Evolutionary conservation across 73 alveolate species (phyloP).

Genomic region (Paramecium pentaurelia): DNA sequence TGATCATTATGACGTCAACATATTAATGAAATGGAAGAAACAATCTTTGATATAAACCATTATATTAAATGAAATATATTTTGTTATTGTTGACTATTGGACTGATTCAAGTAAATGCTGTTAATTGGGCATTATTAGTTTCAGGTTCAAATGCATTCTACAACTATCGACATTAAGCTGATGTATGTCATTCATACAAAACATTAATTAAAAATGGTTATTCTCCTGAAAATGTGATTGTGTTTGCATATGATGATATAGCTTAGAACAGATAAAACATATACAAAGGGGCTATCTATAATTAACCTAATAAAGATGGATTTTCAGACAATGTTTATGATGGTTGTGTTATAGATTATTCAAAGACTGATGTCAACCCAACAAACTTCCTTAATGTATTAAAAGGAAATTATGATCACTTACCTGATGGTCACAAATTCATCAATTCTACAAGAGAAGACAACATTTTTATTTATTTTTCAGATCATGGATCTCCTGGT

Average conservation of each 20-base stretch:
- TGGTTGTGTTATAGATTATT: constrained; percentile 93
- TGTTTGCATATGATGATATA: constrained; percentile 94
- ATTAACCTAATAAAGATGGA: constrained; percentile 74
- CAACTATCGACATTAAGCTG: constrained; percentile 98
- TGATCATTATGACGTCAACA: background rate
- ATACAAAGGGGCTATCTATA: constrained; percentile 95
- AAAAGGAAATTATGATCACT: background rate
- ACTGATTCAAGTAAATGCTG: constrained; percentile 49
- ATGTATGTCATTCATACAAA: constrained; percentile 97
- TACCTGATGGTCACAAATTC: constrained; percentile 66
- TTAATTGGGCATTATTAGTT: constrained; percentile 94
- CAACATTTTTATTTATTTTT: constrained; percentile 84
- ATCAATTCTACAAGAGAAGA: constrained; percentile 79
- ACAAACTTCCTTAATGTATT: constrained; percentile 79
- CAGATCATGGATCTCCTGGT: constrained; percentile 97
- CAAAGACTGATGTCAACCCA: constrained; percentile 90
- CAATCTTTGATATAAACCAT: background rate
- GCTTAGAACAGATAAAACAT: constrained; percentile 85
- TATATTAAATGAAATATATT: background rate
- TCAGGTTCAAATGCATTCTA: constrained; percentile 96
- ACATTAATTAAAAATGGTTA: constrained; percentile 81
- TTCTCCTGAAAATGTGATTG: constrained; percentile 87
- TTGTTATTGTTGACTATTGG: constrained; percentile 47
- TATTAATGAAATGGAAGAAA: background rate
- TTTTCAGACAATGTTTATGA: constrained; percentile 91